Evolutionary conservation across 116 monocot genomes (phyloP), one percentile per base, ranked within the genome.

Genomic region (Posidonia oceanica): DNA sequence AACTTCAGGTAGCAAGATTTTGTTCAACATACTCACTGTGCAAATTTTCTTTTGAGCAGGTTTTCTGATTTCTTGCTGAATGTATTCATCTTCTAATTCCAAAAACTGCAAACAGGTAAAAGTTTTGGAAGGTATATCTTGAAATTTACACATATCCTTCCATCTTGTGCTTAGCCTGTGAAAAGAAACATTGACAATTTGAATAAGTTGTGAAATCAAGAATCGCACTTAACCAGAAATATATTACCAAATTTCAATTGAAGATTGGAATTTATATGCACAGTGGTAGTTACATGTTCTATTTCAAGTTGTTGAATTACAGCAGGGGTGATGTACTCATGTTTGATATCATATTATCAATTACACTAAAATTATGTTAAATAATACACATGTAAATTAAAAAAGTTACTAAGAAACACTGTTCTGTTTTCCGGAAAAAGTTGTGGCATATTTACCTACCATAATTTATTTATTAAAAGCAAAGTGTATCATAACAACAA

Each of bases 11-110:
- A 13, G 36, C 29, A 14, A 61, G 14, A 48, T 14, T 23, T 61
- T 2, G 10, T 61, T 61, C 10, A 41, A 18, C 5, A 39, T 39
- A 75, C 83, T 80, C 59, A 93, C 88, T 3, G 74, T 72, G 70
- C 94, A 94, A 61, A 41, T 72, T 67, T 64, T 74, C 71, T 76
- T 75, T 64, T 57, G 21, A 61, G 80, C 21, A 65, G 90, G 74
- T 63, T 87, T 90, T 71, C 69, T 76, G 37, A 94, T 94, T 64
- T 83, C 83, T 67, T 87, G 60, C 54, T 81, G 90, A 78, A 94
- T 90, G 71, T 71, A 87, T 42, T 87, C 90, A 85, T 94, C 94
- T 61, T 80, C 74, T 40, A 94, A 80, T 78, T 94, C 94, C 76
- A 76, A 87, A 58, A 94, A 72, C 76, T 94, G 94, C 78, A 94